phyloP scores from a whole-genome alignment of 495 filamentous ascomycete genomes.

The Penicillium macrosclerotiorum region DNA sequence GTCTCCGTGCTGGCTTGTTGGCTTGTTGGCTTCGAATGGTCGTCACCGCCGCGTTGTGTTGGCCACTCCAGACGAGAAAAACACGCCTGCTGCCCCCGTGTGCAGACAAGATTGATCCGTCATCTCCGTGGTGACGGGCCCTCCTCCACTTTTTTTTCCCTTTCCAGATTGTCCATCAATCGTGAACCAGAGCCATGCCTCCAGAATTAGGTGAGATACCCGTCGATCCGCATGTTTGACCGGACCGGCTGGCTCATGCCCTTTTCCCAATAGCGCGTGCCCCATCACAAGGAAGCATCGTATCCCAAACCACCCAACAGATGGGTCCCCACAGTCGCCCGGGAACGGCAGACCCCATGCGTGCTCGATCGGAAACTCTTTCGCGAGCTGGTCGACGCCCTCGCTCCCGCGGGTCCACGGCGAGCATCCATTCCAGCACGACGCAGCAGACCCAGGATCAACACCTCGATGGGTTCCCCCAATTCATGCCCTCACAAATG shows the following conservation, averaged over 20 bases:
- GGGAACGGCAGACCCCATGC: constrained; percentile 44
- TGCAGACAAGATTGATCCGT: constrained; percentile 20
- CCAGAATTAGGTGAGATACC: constrained; percentile 28
- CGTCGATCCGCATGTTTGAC: too few relatives aligned
- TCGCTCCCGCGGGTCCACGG: constrained; percentile 78
- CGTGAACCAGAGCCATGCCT: constrained; percentile 20
- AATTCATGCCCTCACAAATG: constrained; percentile 55
- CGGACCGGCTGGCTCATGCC: too few relatives aligned
- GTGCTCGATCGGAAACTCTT: constrained; percentile 59
- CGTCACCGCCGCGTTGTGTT: constrained; percentile 11
- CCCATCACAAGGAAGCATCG: constrained; percentile 27
- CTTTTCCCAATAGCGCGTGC: constrained; percentile 27
- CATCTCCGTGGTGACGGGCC: constrained; percentile 32
- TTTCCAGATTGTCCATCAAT: constrained; percentile 13
- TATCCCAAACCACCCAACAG: constrained; percentile 41
- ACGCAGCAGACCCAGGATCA: constrained; percentile 68
- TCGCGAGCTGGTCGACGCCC: constrained; percentile 64
- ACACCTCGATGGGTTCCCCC: constrained; percentile 49
- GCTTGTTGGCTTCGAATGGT: constrained; percentile 13
- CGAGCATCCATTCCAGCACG: constrained; percentile 70
- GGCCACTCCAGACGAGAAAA: constrained; percentile 5
- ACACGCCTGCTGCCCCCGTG: constrained; percentile 7
- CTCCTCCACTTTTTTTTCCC: constrained; percentile 32
- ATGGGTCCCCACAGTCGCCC: constrained; percentile 41
- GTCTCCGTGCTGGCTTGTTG: too few relatives aligned